Conservation (phyloP, 2,329 filamentous ascomycete genomes). For the Hortaea werneckii region DNA sequence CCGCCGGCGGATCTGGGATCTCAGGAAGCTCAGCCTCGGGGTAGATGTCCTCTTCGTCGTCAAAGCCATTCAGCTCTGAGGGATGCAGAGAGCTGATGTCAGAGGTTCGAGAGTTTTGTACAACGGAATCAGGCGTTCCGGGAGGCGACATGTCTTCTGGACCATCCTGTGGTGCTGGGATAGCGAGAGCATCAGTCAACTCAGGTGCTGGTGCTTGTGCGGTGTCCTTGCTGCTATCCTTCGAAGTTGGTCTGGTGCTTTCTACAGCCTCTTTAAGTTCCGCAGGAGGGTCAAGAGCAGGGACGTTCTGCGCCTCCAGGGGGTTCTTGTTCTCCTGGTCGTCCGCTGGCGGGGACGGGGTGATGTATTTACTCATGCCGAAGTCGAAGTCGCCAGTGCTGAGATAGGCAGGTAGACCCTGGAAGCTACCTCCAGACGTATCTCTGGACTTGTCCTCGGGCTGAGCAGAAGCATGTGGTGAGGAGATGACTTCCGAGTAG, state of each 20-base stretch:
- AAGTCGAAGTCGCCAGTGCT: slow-evolving; percentile 44
- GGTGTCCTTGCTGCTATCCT: not conserved
- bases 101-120: slow-evolving; percentile 47
- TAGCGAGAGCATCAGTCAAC: not conserved
- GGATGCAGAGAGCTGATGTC: slow-evolving; percentile 12
- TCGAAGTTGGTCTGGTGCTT: not conserved
- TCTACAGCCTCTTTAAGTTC: not conserved
- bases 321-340: slow-evolving; percentile 13
- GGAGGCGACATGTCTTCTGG: slow-evolving; percentile 24
- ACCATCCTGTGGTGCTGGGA: slow-evolving; percentile 5
- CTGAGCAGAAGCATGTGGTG: not conserved
- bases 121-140: slow-evolving; percentile 79
- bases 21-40: slow-evolving; percentile 7
- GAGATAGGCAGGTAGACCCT: slow-evolving; percentile 28
- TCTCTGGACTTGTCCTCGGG: slow-evolving; percentile 5
- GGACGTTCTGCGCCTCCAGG: slow-evolving; percentile 10
- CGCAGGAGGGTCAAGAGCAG: slow-evolving; percentile 13
- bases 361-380: slow-evolving; percentile 46
- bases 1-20: not conserved
- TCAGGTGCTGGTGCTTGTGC: not conserved
- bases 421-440: slow-evolving; percentile 13
- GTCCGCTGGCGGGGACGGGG: slow-evolving; percentile 30
- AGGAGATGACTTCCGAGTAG: slow-evolving; percentile 17
- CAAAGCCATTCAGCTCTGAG: slow-evolving; percentile 5
- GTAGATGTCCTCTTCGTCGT: not conserved